These are phyloP conservation scores for Nidularia pulvinata DNA, from an alignment of 768 basidiomycete species.

Conservation along the genomic window DNA sequence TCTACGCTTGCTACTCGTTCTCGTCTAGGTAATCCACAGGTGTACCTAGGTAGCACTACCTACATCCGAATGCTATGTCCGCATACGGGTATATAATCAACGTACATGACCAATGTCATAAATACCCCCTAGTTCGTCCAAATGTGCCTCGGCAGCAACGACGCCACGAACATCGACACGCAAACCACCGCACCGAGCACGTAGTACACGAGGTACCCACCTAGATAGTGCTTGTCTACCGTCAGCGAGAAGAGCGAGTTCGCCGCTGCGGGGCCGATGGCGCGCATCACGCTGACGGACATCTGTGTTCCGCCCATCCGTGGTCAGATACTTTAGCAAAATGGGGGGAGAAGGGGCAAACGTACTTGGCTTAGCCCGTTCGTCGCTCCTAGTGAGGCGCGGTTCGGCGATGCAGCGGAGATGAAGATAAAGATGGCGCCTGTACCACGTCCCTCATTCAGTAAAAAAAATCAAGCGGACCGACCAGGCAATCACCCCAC, in stretches of 20 bases:
- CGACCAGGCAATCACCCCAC: conserved; percentile 14
- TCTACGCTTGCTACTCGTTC: no score
- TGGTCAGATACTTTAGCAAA: conserved; percentile 27
- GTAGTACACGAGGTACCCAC: conserved; percentile 59
- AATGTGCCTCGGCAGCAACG: conserved; percentile 29
- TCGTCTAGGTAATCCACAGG: no score
- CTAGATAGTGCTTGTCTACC: conserved; percentile 47
- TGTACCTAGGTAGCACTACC: neutral
- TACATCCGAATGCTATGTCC: no score
- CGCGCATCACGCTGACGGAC: conserved; percentile 35
- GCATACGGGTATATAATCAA: no score
- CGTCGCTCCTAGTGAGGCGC: conserved; percentile 67
- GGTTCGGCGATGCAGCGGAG: conserved; percentile 63
- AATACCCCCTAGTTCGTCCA: conserved; percentile 7
- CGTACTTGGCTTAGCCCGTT: conserved; percentile 67
- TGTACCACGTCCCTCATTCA: conserved; percentile 48
- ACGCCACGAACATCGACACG: conserved; percentile 25
- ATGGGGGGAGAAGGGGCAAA: conserved; percentile 8
- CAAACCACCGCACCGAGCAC: conserved; percentile 25
- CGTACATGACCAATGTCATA: neutral
- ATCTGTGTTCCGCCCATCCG: conserved; percentile 42
- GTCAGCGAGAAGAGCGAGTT: conserved; percentile 73
- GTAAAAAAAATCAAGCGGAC: conserved; percentile 1
- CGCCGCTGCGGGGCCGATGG: conserved; percentile 55
- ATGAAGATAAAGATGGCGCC: conserved; percentile 76